These are phyloP conservation scores for Trametes sp. DNA, from an alignment of 1,284 basidiomycete genomes.

Conservation along the genomic window DNA sequence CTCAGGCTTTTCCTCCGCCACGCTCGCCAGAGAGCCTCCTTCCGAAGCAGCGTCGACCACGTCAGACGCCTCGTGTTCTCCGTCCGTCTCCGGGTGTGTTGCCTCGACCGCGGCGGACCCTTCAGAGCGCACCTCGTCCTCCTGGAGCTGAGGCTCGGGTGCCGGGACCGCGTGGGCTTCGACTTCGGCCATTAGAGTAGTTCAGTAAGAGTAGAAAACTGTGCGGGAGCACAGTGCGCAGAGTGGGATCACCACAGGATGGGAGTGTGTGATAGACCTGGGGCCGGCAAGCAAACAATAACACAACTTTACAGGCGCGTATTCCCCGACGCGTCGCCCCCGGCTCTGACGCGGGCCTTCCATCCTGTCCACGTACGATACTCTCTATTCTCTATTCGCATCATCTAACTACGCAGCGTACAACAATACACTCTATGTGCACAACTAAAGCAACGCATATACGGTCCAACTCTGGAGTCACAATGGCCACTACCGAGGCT, in stretches of 20 bases:
- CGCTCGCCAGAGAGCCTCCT: constrained; percentile 37
- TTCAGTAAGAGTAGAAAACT: constrained; percentile 37
- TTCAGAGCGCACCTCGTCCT: constrained; percentile 36
- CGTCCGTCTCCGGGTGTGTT: constrained; percentile 42
- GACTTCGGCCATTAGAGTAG: constrained; percentile 54
- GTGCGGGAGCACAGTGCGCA: constrained; percentile 33
- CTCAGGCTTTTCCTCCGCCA: constrained; percentile 31
- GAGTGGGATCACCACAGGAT: constrained; percentile 35
- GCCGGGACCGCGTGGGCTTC: constrained; percentile 44
- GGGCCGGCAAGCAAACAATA: constrained; percentile 34
- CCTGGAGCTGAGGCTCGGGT: constrained; percentile 31
- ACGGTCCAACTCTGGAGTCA: background rate
- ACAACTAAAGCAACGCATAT: background rate
- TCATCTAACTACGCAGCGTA: background rate
- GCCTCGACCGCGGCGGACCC: constrained; percentile 38
- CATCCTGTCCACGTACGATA: background rate
- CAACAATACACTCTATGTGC: background rate
- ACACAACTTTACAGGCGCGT: constrained; percentile 27
- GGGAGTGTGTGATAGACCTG: constrained; percentile 31
- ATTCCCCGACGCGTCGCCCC: constrained; percentile 31
- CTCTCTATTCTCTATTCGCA: background rate
- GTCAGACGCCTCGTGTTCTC: constrained; percentile 60
- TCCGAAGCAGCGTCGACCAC: constrained; percentile 44
- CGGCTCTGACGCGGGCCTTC: constrained; percentile 24
- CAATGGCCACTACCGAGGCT: constrained; percentile 21